Base-by-base conservation (phyloP, 1,139 yeast species). In the Lodderomyces jiufengensis region DNA sequence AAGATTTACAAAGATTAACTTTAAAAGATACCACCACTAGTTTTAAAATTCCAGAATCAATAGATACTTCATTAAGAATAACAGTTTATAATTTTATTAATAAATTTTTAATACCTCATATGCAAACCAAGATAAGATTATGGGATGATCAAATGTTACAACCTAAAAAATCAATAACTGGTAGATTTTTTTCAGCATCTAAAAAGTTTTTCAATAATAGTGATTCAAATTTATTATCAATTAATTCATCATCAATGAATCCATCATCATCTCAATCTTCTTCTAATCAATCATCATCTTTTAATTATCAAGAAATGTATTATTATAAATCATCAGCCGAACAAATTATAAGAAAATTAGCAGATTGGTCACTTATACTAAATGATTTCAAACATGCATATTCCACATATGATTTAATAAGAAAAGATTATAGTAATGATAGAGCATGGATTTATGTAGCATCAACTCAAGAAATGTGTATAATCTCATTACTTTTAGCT, bases 281-380 rank as follows among this genome's bases (percentile, higher is more conserved):
- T 24, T 39, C 44, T 24, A 41, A 34, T 25, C 32, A 36, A 18
- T 31, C 37, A 9, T 23, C 36, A 11, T 41, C 58, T 5, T 70
- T 55, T 45, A 76, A 77, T 49, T 49, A 66, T 16, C 57, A 56
- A n/a, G 70, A 68, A 23, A 76, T 74, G 25, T 76, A 64, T 42
- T 85, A 84, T 54, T 63, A 72, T 37, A 74, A 75, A 33, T 61
- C 78, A 1, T 70, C 90, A 0, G 76, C 84, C 0, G 97, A 88
- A 50, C 86, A 87, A 48, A 72, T 77, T 32, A 69, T 88, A 24
- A 66, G 97, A 34, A 84, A 84, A 51, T 63, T 92, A 29, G 97
- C 95, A 0, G 98, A 92, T 57, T 87, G 95, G 87, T 80, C 92
- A 6, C 76, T 92, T 49, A 85, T 92, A 77, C 63, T 90, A 16